These are phyloP conservation scores for Fusarium keratoplasticum DNA, from an alignment of 2,329 filamentous ascomycete genomes.

Conservation along the genomic window DNA sequence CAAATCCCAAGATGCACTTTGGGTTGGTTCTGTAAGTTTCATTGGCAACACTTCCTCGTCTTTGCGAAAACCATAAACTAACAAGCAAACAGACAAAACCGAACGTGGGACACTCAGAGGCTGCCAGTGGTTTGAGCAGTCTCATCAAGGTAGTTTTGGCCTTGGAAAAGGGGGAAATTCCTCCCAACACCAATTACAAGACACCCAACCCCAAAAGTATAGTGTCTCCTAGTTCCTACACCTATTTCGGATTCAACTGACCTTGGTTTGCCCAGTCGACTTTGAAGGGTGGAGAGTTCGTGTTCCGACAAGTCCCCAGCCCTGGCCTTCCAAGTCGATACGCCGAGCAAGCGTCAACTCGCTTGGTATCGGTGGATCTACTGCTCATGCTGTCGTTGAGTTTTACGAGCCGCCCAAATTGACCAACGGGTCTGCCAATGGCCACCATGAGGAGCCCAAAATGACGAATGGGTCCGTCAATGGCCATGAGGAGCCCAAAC, in stretches of 20 bases:
- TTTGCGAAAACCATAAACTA: conserved; percentile 2
- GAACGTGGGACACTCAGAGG: conserved; percentile 45
- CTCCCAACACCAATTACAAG: conserved; percentile 41
- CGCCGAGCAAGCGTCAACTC: conserved; percentile 46
- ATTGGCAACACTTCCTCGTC: neutral
- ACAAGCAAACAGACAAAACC: conserved; percentile 46
- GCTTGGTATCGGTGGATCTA: conserved; percentile 59
- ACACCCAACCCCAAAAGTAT: conserved; percentile 43
- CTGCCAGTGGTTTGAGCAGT: conserved; percentile 43
- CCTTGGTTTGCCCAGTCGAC: conserved; percentile 14
- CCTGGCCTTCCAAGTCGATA: conserved; percentile 39
- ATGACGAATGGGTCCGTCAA: neutral
- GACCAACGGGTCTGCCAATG: conserved; percentile 2
- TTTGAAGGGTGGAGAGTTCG: conserved; percentile 41
- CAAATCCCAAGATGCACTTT: conserved; percentile 46
- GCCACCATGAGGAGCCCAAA: neutral
- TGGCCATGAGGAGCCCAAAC: neutral
- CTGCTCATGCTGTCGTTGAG: conserved; percentile 56
- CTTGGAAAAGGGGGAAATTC: conserved; percentile 44
- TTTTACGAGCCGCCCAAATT: conserved; percentile 27
- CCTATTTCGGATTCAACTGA: conserved; percentile 3
- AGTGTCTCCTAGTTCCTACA: neutral
- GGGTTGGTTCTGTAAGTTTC: conserved; percentile 59
- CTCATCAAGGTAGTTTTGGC: conserved; percentile 44
- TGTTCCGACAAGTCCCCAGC: conserved; percentile 33